A percentile compares a stretch with the other conserved stretches of the same genome.
These are phyloP conservation scores for Penicillium crystallinum DNA, from an alignment of 495 filamentous ascomycete species.

Conservation along the genomic window DNA sequence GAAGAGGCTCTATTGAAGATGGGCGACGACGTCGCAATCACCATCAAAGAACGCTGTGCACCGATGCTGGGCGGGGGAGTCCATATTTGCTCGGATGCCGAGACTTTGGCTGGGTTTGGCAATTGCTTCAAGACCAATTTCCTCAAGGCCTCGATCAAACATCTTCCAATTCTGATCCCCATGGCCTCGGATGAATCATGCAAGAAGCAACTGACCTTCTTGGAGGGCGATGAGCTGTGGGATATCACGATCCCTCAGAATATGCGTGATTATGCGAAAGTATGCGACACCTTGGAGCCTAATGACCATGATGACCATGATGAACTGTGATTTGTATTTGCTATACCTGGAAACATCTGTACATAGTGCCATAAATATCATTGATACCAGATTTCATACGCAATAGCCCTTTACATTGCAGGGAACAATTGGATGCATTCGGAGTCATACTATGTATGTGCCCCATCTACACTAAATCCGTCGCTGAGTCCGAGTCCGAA, in stretches of 20 bases:
- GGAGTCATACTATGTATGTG: too few species aligned
- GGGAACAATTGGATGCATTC: too few species aligned
- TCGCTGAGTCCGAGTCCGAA: too few species aligned
- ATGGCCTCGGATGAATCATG: constrained; percentile 39
- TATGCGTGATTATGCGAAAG: constrained; percentile 40
- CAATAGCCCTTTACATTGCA: background rate
- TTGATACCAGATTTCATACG: background rate
- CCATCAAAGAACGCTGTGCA: constrained; percentile 35
- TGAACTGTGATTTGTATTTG: constrained; percentile 13
- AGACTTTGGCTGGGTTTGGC: constrained; percentile 37
- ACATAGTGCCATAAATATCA: background rate
- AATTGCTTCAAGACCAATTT: constrained; percentile 42
- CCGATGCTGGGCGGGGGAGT: constrained; percentile 30
- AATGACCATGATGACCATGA: constrained; percentile 24
- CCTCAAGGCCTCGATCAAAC: constrained; percentile 29
- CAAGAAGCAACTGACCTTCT: constrained; percentile 31
- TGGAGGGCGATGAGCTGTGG: constrained; percentile 36
- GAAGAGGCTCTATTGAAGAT: constrained; percentile 34
- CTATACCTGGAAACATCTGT: background rate
- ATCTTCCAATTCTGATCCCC: constrained; percentile 32
- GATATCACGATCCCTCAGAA: constrained; percentile 38
- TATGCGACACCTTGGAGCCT: constrained; percentile 27
- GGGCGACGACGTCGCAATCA: constrained; percentile 38
- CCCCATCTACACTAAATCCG: too few species aligned
- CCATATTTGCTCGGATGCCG: constrained; percentile 36